Evolutionary conservation across 1,284 basidiomycete genomes (phyloP).

Genomic region (Phenoliferia sp.): DNA sequence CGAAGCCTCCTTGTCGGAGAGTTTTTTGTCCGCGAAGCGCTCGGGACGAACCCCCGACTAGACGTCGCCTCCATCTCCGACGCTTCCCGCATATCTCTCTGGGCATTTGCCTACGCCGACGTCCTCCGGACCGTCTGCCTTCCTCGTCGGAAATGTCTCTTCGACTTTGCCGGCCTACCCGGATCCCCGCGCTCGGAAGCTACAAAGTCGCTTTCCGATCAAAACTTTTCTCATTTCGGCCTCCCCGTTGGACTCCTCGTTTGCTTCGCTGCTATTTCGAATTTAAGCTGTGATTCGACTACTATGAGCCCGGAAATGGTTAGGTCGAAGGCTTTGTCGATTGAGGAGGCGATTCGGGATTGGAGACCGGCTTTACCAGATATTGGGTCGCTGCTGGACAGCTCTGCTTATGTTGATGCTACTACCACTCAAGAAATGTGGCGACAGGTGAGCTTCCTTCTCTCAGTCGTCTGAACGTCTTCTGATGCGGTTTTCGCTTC

Average conservation of each 20-base stretch:
- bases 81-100: background rate
- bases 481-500: background rate
- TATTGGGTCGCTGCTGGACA: constrained; percentile 7
- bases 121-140: constrained; percentile 6
- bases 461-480: background rate
- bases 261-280: constrained; percentile 20
- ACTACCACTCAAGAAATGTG: constrained; percentile 25
- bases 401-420: constrained; percentile 12
- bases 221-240: constrained; percentile 11
- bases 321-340: constrained; percentile 10
- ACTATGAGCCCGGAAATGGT: constrained; percentile 5
- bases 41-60: constrained; percentile 5
- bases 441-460: constrained; percentile 14
- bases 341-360: constrained; percentile 18
- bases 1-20: constrained; percentile 26
- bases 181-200: constrained; percentile 1
- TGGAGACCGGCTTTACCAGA: constrained; percentile 18
- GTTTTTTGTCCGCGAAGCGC: constrained; percentile 21
- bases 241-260: constrained; percentile 22
- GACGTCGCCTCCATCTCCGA: background rate
- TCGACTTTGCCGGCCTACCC: constrained; percentile 11
- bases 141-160: constrained; percentile 12
- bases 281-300: constrained; percentile 7
- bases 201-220: background rate
- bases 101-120: constrained; percentile 25